A percentile compares a stretch with the other conserved stretches of the same genome.
phyloP scores from a whole-genome alignment of 2,329 filamentous ascomycete species.

The Colletotrichum sp. region DNA sequence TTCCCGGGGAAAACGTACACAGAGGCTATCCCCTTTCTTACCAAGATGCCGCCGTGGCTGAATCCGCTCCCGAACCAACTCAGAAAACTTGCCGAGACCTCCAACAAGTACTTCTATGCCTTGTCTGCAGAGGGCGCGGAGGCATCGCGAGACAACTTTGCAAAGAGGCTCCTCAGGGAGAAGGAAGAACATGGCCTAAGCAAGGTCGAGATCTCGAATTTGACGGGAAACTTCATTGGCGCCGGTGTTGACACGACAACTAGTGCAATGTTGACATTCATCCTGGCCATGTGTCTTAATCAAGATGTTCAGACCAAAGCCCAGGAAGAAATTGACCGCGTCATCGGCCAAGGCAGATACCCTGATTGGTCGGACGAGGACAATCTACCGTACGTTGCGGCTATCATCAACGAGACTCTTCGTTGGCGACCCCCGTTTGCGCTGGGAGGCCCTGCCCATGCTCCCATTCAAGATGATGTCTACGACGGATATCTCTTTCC shows the following conservation, averaged over 20 bases:
- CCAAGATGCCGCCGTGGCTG: background rate
- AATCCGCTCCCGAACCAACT: background rate
- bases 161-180: background rate
- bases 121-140: background rate
- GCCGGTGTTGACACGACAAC: background rate
- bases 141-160: background rate
- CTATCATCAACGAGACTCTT: background rate
- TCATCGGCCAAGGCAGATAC: background rate
- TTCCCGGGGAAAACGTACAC: background rate
- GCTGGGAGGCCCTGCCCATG: background rate
- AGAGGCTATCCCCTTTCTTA: background rate
- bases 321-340: background rate
- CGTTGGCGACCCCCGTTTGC: background rate
- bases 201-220: background rate
- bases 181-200: background rate
- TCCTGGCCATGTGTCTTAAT: background rate
- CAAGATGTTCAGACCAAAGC: background rate
- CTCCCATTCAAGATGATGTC: background rate
- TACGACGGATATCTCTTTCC: background rate
- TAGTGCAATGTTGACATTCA: background rate
- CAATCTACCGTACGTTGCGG: background rate
- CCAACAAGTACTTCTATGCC: background rate
- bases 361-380: background rate
- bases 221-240: background rate
- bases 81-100: background rate